Conservation (phyloP, 2,329 filamentous ascomycete species). For the Fusarium pilosicola region DNA sequence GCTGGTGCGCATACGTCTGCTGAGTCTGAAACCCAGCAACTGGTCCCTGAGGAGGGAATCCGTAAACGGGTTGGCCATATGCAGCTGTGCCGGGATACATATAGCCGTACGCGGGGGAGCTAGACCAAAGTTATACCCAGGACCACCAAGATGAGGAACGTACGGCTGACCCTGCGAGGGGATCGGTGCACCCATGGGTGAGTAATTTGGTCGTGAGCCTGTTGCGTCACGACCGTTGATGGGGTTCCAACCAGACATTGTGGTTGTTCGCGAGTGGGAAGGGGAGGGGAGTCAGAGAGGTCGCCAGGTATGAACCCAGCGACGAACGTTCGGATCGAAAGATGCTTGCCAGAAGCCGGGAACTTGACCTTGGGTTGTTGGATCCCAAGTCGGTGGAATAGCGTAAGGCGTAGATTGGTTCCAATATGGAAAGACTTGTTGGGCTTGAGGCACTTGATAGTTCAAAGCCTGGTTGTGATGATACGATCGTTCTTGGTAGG, state of each 20-base stretch:
- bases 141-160: constrained; percentile 51
- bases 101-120: constrained; percentile 36
- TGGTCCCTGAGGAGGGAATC: constrained; percentile 9
- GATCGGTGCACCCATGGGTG: constrained; percentile 49
- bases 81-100: constrained; percentile 40
- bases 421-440: constrained; percentile 15
- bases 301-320: constrained; percentile 54
- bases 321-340: constrained; percentile 43
- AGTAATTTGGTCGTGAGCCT: constrained; percentile 46
- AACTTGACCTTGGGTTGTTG: constrained; percentile 44
- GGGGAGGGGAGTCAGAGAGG: constrained; percentile 34
- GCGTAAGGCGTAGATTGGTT: constrained; percentile 3
- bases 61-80: constrained; percentile 23
- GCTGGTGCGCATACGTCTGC: constrained; percentile 49
- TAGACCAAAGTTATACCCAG: constrained; percentile 48
- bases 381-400: constrained; percentile 42
- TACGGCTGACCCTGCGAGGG: constrained; percentile 52
- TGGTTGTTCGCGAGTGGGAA: neutral
- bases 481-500: neutral
- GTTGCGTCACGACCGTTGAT: constrained; percentile 51
- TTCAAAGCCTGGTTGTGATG: neutral
- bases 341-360: constrained; percentile 51
- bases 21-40: constrained; percentile 42
- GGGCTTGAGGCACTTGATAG: neutral
- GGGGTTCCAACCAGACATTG: constrained; percentile 55